phyloP scores from a whole-genome alignment of 1,139 yeast genomes.

The Starmera stellimalicola region DNA sequence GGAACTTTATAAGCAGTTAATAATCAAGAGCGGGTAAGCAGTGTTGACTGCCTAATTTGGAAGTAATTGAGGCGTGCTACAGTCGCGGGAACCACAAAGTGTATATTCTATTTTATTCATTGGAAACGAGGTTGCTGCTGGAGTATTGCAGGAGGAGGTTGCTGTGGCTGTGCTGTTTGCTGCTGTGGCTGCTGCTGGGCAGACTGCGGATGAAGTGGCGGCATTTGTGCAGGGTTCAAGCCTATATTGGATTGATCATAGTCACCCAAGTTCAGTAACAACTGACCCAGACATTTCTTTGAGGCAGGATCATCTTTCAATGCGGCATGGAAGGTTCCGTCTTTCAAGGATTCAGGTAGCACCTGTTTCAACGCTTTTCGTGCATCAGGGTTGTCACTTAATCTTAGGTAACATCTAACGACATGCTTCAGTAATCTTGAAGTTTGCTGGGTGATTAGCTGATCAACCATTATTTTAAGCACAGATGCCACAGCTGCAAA shows the following conservation, averaged over 20 bases:
- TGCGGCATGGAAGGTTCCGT: constrained; percentile 77
- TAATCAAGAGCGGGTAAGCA: no score
- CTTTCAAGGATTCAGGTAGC: constrained; percentile 79
- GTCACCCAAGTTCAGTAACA: constrained; percentile 53
- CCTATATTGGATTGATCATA: constrained; percentile 15
- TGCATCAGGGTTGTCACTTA: constrained; percentile 87
- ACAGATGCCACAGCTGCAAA: constrained; percentile 92
- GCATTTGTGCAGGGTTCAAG: constrained; percentile 5
- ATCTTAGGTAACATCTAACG: constrained; percentile 83
- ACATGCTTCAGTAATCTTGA: constrained; percentile 87
- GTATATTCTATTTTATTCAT: neutral
- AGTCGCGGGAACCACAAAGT: no score
- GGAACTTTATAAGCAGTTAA: no score
- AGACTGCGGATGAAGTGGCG: neutral
- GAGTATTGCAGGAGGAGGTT: constrained; percentile 1
- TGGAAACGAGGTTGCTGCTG: neutral
- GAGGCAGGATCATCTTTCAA: constrained; percentile 85
- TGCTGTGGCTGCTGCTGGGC: constrained; percentile 4
- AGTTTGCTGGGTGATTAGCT: constrained; percentile 58
- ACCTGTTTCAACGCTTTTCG: constrained; percentile 78
- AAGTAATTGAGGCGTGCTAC: no score
- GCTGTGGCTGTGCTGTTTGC: constrained; percentile 5
- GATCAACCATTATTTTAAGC: constrained; percentile 81
- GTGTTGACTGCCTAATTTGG: no score
- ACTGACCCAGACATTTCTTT: constrained; percentile 76